These are phyloP conservation scores for Lophiostoma macrostomum DNA, from an alignment of 495 filamentous ascomycete genomes.

Conservation along the genomic window DNA sequence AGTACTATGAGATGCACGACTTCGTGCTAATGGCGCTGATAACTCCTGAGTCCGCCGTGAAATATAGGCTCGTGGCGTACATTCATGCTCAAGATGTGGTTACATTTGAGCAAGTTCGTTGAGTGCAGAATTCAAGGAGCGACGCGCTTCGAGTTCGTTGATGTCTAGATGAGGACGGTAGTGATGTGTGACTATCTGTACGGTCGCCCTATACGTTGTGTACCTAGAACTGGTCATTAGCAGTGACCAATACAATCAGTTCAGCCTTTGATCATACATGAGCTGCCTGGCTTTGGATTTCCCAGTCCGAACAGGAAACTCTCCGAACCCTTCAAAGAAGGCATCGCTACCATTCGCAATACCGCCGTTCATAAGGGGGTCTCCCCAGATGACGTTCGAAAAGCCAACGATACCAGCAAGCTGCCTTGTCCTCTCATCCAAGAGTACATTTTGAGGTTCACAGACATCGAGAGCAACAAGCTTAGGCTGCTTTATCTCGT, in stretches of 20 bases:
- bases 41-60: no score
- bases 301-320: conserved; percentile 28
- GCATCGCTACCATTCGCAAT: conserved; percentile 48
- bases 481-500: conserved; percentile 54
- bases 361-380: conserved; percentile 52
- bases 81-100: no score
- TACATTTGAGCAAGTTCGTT: conserved; percentile 33
- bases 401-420: conserved; percentile 45
- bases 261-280: no score
- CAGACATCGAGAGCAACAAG: conserved; percentile 59
- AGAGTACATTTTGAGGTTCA: conserved; percentile 54
- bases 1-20: background rate
- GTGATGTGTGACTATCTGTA: conserved; percentile 37
- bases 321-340: conserved; percentile 48
- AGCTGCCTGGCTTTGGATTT: conserved; percentile 36
- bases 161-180: conserved; percentile 36
- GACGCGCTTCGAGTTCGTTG: conserved; percentile 39
- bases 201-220: conserved; percentile 37
- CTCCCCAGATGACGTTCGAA: conserved; percentile 57
- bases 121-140: conserved; percentile 38
- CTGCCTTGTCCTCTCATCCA: conserved; percentile 50
- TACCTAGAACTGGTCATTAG: conserved; percentile 52
- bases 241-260: no score
- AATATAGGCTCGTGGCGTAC: no score
- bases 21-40: no score